Percentiles rank a stretch among this genome's conserved stretches.
phyloP scores from a whole-genome alignment of 2,329 filamentous ascomycete genomes.

The Aspergillus brunneoviolaceus region DNA sequence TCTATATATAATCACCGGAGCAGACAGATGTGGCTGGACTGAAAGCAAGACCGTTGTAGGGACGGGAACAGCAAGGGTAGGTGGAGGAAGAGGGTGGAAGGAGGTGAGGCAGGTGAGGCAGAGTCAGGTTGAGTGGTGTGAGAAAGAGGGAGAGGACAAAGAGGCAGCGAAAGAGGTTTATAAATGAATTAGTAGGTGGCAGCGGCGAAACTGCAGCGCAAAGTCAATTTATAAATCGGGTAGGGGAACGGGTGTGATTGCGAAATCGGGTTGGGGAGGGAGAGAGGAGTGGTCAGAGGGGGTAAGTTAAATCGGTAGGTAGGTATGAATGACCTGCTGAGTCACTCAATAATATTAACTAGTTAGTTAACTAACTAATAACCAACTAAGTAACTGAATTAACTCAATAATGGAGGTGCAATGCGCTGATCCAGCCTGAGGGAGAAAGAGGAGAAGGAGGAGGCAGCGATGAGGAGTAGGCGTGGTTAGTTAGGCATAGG shows the following conservation, averaged over 20 bases:
- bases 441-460: background rate
- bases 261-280: background rate
- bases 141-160: slow-evolving; percentile 7
- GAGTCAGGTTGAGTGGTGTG: background rate
- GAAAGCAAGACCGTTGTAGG: background rate
- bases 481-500: too few relatives aligned
- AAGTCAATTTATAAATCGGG: slow-evolving; percentile 26
- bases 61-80: background rate
- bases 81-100: background rate
- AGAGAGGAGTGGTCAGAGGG: background rate
- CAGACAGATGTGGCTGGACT: background rate
- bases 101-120: background rate
- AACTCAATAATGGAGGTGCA: background rate
- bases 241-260: background rate
- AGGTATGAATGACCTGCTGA: slow-evolving; percentile 7
- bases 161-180: slow-evolving; percentile 7
- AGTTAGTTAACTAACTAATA: background rate
- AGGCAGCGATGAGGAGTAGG: too few relatives aligned
- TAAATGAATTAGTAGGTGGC: slow-evolving; percentile 10
- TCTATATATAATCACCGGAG: slow-evolving; percentile 1
- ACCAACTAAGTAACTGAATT: background rate
- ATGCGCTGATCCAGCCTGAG: slow-evolving; percentile 3
- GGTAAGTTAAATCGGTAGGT: background rate
- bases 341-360: background rate
- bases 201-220: slow-evolving; percentile 20